Evolutionary conservation across 441 rosid genomes (phyloP), one percentile per base, ranked within the genome.

Genomic region (Viola pubescens): DNA sequence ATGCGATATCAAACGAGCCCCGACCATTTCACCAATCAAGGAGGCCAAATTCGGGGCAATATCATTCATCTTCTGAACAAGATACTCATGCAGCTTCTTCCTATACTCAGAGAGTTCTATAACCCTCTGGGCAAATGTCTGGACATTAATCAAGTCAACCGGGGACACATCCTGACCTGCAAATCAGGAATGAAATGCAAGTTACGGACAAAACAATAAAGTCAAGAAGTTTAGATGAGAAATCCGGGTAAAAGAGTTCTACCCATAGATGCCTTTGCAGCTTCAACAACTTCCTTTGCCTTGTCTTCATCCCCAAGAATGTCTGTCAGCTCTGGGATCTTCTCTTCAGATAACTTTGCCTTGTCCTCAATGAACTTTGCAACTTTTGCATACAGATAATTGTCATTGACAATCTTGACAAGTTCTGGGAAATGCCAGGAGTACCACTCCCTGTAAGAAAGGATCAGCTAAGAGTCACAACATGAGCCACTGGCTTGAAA

Each of bases 191-290:
- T 19, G 43, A 16, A 45, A 66, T 42, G n/a, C 45, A 52, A 65
- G 52, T n/a, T 50, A 7, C 34, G 2, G 2, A 53, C 4, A 9
- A 43, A 7, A 66, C 41, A 41, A 9, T 14, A 58, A 34, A 5
- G 13, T 37, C 45, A 37, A 12, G 37, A 3, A 19, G 52, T 56
- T 40, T 4, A 11, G 39, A 48, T 26, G 12, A 47, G 52, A 10
- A 62, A 9, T 34, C 46, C 3, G 51, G 58, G 61, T 49, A 59
- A 26, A 26, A 56, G 51, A 48, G 37, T 54, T 19, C 37, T 79
- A 94, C 96, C 99, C 98, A 91, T 94, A 50, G 98, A 94, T 62
- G 94, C 97, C 77, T 94, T 91, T 53, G 94, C 97, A 71, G 99
- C 97, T 79, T 91, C 98, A 0, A 94, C 75, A 14, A 91, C 77